phyloP scores from a whole-genome alignment of 129 eudicot species.

The Apium graveolens region DNA sequence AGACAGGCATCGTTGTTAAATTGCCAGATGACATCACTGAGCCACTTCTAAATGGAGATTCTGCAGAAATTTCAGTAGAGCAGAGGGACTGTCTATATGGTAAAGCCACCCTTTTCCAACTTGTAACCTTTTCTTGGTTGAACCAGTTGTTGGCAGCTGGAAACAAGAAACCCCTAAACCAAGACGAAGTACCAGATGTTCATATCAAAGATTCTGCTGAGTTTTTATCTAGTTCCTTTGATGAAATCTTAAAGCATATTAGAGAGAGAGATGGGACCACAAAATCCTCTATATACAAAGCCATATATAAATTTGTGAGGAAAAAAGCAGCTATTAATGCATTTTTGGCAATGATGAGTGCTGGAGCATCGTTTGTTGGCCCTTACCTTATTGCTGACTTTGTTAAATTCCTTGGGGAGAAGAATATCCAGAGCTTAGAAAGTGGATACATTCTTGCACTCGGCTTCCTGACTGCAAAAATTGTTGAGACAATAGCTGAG shows the following conservation, averaged over 20 bases:
- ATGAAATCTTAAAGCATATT: constrained; percentile 41
- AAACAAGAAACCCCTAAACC: constrained; percentile 63
- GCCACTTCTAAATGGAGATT: constrained; percentile 47
- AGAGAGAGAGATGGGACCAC: constrained; percentile 30
- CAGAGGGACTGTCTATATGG: constrained; percentile 65
- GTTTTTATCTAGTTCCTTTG: constrained; percentile 45
- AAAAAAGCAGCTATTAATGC: constrained; percentile 83
- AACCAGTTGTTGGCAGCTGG: constrained; percentile 67
- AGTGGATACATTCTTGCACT: constrained; percentile 77
- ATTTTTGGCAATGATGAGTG: constrained; percentile 57
- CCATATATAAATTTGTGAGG: constrained; percentile 49
- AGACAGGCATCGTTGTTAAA: constrained; percentile 30
- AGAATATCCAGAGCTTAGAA: constrained; percentile 37
- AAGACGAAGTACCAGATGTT: constrained; percentile 79
- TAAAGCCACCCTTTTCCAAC: constrained; percentile 53
- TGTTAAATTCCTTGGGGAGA: constrained; percentile 56
- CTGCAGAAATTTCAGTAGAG: constrained; percentile 26
- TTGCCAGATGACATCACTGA: constrained; percentile 24
- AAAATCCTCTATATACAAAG: constrained; percentile 62
- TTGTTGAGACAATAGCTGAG: constrained; percentile 82
- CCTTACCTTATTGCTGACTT: constrained; percentile 80
- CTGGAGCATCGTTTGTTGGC: constrained; percentile 81
- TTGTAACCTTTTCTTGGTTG: constrained; percentile 88
- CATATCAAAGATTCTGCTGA: constrained; percentile 57
- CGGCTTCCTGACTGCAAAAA: constrained; percentile 71